Evolutionary conservation across 345 rosid species (phyloP), one percentile per base, ranked within the genome.

Genomic region (Rubroshorea leprosula): DNA sequence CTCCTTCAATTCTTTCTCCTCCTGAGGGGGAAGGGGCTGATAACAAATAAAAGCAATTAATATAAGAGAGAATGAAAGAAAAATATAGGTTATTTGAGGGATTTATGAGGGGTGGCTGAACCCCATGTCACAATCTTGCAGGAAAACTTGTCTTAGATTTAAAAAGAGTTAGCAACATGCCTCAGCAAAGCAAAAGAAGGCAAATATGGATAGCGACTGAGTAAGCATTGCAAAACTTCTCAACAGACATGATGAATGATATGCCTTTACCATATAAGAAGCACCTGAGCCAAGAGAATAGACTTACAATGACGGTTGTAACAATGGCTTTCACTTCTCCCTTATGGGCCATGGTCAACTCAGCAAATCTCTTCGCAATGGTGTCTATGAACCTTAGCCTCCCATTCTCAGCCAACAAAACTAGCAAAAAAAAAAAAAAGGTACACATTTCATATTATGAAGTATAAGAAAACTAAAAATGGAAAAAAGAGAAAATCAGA

Each of bases 1-100:
- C 69, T 83, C 91, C 76, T 67, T 87, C 71, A 93, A 70, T 58
- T 93, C 94, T 68, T 76, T 85, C 79, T 93, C 97, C 70, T 93
- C 99, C 31, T 82, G 69, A 19, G 88, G 70, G 1, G 96, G 90
- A 21, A 93, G 82, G 9, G 96, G 92, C 98, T 92, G 86, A 62
- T 22, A 49, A 22, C 60, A 44, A 61, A 61, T 20, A 13, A 29
- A 8, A 49, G 53, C 51, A 60, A 24, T 44, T 44, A 59, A 31
- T 15, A 5, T 22, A 3, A 53, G 24, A 21, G 0, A 26, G 41
- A 6, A 20, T 22, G 21, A 14, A 49, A 7, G 18, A 15, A 31
- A 54, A n/a, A n/a, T n/a, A n/a, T n/a, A n/a, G n/a, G n/a, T n/a
- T n/a, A n/a, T n/a, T n/a, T 26, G 14, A 54, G 6, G 4, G 12